Evolutionary conservation across 1,284 basidiomycete genomes (phyloP).

Genomic region (Sphaerobolus stellatus): DNA sequence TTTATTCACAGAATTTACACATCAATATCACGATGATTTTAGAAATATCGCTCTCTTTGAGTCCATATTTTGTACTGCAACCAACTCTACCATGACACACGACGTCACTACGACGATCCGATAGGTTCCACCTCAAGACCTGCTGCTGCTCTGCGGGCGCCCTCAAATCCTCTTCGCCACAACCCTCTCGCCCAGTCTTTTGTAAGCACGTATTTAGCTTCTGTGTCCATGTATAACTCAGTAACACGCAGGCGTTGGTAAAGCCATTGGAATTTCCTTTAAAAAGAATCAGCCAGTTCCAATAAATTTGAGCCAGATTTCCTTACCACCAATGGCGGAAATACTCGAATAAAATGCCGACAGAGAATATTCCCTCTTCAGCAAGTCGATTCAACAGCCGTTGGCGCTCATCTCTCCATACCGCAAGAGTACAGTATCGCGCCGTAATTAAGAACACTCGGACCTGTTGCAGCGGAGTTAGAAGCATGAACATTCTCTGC

Average conservation of each 20-base stretch:
- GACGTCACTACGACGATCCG: no score
- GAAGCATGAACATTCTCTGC: slow-evolving; percentile 1
- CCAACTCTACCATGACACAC: no score
- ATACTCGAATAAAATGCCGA: slow-evolving; percentile 52
- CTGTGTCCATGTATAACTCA: slow-evolving; percentile 67
- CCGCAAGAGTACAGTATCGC: slow-evolving; percentile 82
- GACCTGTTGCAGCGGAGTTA: slow-evolving; percentile 49
- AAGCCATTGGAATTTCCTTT: slow-evolving; percentile 57
- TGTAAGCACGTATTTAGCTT: slow-evolving; percentile 59
- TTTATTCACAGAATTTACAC: no score
- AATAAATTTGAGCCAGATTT: slow-evolving; percentile 14
- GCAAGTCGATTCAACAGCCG: slow-evolving; percentile 49
- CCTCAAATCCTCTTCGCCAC: slow-evolving; percentile 51
- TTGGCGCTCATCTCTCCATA: slow-evolving; percentile 79
- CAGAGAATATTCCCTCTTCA: slow-evolving; percentile 50
- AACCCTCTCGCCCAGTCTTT: slow-evolving; percentile 69
- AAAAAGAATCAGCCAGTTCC: slow-evolving; percentile 16
- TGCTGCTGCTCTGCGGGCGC: slow-evolving; percentile 68
- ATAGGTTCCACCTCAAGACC: no score
- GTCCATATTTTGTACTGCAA: no score
- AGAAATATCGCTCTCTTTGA: no score
- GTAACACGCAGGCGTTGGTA: slow-evolving; percentile 51
- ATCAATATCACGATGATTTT: no score
- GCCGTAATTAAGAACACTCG: slow-evolving; percentile 92
- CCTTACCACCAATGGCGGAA: slow-evolving; percentile 67